Conservation (phyloP, 2,329 filamentous ascomycete species). For the Diaporthe batatas region DNA sequence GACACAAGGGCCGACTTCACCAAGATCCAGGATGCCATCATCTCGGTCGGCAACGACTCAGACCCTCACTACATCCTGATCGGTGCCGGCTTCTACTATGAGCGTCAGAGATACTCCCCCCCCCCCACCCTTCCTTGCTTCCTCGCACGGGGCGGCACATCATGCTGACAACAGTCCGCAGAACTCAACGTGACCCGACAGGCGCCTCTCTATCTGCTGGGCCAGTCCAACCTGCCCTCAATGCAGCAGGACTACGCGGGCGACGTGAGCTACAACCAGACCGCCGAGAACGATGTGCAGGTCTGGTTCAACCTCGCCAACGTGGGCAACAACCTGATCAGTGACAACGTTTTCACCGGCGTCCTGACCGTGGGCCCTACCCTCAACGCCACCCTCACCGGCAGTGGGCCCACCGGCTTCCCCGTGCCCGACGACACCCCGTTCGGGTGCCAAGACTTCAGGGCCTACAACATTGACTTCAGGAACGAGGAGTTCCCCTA, state of each 20-base stretch:
- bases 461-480: conserved; percentile 77
- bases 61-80: conserved; percentile 69
- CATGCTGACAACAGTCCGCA: conserved; percentile 10
- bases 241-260: conserved; percentile 50
- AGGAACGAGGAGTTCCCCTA: conserved; percentile 68
- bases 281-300: conserved; percentile 61
- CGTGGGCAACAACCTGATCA: conserved; percentile 54
- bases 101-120: conserved; percentile 52
- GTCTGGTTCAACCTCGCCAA: conserved; percentile 71
- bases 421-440: conserved; percentile 71
- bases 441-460: conserved; percentile 73
- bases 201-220: conserved; percentile 72
- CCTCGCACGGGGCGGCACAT: neutral
- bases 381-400: conserved; percentile 72
- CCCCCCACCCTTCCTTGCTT: no score
- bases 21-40: conserved; percentile 57
- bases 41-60: conserved; percentile 56
- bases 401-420: conserved; percentile 72
- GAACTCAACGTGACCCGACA: conserved; percentile 74
- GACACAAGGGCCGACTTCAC: conserved; percentile 53
- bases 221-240: conserved; percentile 62
- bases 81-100: conserved; percentile 70
- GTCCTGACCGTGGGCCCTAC: conserved; percentile 74
- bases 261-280: conserved; percentile 58
- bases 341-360: conserved; percentile 74